Percentiles rank a stretch among this genome's conserved stretches.
Conservation (phyloP, 2,329 filamentous ascomycete species). For the Zelopaecilomyces penicillatus region DNA sequence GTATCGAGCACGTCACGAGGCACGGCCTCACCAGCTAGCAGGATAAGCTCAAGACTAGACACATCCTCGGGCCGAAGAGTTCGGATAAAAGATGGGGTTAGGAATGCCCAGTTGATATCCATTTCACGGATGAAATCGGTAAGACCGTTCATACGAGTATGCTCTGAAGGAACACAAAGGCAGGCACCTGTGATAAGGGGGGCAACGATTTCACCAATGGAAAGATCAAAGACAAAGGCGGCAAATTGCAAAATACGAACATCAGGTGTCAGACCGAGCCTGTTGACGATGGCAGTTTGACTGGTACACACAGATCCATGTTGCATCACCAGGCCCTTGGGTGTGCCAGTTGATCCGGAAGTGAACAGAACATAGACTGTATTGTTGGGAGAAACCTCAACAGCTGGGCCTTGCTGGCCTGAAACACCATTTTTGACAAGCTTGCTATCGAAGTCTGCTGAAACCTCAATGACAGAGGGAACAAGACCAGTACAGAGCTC, state of each 20-base stretch:
- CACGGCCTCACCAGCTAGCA: constrained; percentile 10
- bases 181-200: constrained; percentile 4
- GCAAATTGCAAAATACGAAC: constrained; percentile 8
- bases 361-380: constrained; percentile 17
- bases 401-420: background rate
- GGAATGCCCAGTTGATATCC: constrained; percentile 5
- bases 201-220: constrained; percentile 4
- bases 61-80: constrained; percentile 4
- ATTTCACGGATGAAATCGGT: constrained; percentile 3
- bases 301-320: constrained; percentile 10
- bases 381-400: constrained; percentile 3
- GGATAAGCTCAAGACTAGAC: constrained; percentile 5
- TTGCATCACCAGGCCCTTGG: constrained; percentile 16
- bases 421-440: background rate
- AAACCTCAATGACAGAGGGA: constrained; percentile 1
- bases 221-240: constrained; percentile 7
- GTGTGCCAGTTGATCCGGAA: constrained; percentile 16
- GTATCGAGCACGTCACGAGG: constrained; percentile 6
- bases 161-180: constrained; percentile 5
- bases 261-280: constrained; percentile 1
- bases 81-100: constrained; percentile 6
- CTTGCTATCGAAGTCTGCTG: background rate
- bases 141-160: constrained; percentile 6
- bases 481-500: background rate
- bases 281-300: constrained; percentile 6